phyloP scores from a whole-genome alignment of 73 alveolate species.

The Stentor coeruleus region DNA sequence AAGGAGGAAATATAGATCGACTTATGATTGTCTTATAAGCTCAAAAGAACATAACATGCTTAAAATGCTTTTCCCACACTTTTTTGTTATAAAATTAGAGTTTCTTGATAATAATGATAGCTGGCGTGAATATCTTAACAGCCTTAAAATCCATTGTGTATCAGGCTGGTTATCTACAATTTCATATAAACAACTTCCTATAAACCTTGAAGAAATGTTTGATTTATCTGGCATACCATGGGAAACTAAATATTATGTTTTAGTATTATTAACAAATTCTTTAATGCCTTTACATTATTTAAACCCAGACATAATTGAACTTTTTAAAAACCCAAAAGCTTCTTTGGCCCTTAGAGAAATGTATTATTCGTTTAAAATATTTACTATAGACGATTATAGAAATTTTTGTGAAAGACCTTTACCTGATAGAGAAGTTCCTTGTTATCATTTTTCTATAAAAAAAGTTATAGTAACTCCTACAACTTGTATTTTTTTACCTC shows the following conservation, averaged over 20 bases:
- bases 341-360: background rate
- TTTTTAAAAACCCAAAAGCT: background rate
- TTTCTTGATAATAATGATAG: background rate
- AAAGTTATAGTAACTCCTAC: slow-evolving; percentile 25
- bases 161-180: background rate
- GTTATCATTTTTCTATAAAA: background rate
- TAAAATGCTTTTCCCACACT: background rate
- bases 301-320: background rate
- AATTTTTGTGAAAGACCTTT: background rate
- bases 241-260: too few relatives aligned
- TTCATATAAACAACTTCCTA: background rate
- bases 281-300: background rate
- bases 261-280: background rate
- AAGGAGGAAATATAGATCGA: background rate
- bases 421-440: background rate
- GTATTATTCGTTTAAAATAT: background rate
- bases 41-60: too few relatives aligned
- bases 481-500: background rate
- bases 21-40: background rate
- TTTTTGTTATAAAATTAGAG: too few relatives aligned
- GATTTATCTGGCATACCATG: too few relatives aligned
- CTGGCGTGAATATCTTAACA: background rate
- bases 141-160: background rate
- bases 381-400: background rate
- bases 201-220: background rate